Base-by-base conservation (phyloP, 2,329 filamentous ascomycete species). In the Penicillium sp. region DNA sequence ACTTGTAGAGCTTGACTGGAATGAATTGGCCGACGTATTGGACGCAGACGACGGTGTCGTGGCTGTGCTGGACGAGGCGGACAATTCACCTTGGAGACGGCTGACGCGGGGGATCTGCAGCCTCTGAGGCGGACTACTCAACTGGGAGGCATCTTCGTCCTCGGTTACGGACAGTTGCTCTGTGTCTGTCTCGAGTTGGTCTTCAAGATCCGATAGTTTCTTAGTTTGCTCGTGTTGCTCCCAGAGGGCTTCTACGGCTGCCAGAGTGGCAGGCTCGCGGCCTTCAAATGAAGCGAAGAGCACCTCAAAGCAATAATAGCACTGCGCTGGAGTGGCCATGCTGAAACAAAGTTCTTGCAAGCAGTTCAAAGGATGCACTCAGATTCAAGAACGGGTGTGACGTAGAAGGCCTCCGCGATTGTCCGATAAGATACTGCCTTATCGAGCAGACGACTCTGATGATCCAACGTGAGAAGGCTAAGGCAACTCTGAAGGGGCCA, bases 281-380 rank as follows among this genome's bases (percentile, higher is more conserved):
- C 82, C 78, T 62, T 90, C 83, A 62, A 96, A 89, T 56, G 86
- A 83, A 50, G 92, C 88, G 46, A 85, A 82, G 36, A 99, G 85
- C 39, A 82, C 81, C 76, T 99, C 94, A 80, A 99, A 97, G 79
- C 92, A 97, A 75, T 88, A 92, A 67, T 93, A 86, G 75, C 92
- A 97, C 75, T 97, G 93, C 55, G 87, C 88, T 65, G 84, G 76
- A 53, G 88, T 88, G 45, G 94, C 93, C 93, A 97, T 97, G 4
- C 46, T 48, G 49, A 44, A 16, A 13, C 41, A 36, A 32, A n/a
- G 24, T 22, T 6, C 45, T 46, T 24, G 22, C n/a, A 16, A n/a
- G 24, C 24, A 14, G 41, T 18, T 42, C 40, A 22, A 22, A 42
- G 18, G 40, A 11, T 11, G 31, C 10, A 14, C 13, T 34, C 31